phyloP scores from a whole-genome alignment of 116 monocot species.

The Trichopus zeylanicus region DNA sequence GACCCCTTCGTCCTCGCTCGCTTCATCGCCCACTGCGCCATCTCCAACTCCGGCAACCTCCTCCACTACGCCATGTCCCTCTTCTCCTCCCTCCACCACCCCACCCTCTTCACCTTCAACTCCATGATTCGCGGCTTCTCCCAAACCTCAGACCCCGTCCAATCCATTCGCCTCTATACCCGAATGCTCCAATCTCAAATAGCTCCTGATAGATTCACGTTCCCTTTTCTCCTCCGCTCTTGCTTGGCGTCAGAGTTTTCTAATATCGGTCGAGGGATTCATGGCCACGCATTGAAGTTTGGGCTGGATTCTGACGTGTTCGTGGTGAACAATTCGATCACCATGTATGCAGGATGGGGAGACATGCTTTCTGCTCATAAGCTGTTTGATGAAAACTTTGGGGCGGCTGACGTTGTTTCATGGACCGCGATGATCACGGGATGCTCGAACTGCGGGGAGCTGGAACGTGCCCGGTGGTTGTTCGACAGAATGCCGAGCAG shows the following conservation, averaged over 20 bases:
- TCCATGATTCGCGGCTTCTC: constrained; percentile 67
- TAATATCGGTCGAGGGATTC: constrained; percentile 18
- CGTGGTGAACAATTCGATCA: constrained; percentile 50
- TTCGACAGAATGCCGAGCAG: constrained; percentile 47
- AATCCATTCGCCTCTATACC: constrained; percentile 28
- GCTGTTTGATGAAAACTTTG: constrained; percentile 33
- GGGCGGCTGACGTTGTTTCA: constrained; percentile 44
- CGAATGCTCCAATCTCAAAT: constrained; percentile 27
- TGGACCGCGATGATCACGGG: constrained; percentile 72
- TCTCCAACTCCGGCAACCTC: constrained; percentile 11
- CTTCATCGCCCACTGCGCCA: constrained; percentile 37
- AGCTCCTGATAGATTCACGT: constrained; percentile 41
- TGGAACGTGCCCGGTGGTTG: constrained; percentile 37
- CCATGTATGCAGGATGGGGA: constrained; percentile 32
- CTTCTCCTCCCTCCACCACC: constrained; percentile 19
- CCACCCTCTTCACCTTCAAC: constrained; percentile 49
- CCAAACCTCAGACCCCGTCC: constrained; percentile 5
- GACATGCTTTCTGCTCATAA: constrained; percentile 34
- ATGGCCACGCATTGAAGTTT: constrained; percentile 30
- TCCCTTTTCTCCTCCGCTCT: constrained; percentile 56
- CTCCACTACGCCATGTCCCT: constrained; percentile 23
- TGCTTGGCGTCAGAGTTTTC: constrained; percentile 4
- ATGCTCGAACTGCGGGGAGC: constrained; percentile 20
- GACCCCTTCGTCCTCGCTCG: constrained; percentile 31
- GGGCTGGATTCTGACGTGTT: constrained; percentile 45